phyloP scores from a whole-genome alignment of 495 filamentous ascomycete species.

The Aspergillus saccharolyticus region DNA sequence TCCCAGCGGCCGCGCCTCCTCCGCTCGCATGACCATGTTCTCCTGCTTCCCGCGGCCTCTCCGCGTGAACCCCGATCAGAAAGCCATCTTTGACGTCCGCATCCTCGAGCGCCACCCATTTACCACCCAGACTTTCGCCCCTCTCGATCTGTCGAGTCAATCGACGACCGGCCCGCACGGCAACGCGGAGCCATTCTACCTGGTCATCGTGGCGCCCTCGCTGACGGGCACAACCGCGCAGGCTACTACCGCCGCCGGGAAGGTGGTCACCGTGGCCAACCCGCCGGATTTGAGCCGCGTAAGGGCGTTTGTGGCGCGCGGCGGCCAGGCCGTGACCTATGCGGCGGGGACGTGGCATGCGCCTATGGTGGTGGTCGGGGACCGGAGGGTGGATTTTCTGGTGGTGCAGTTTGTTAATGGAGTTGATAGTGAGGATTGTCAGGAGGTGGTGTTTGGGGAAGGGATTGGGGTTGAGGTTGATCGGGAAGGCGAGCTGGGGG shows the following conservation, averaged over 20 bases:
- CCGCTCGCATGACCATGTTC: slow-evolving; percentile 80
- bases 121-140: slow-evolving; percentile 89
- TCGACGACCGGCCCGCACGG: slow-evolving; percentile 6
- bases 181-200: slow-evolving; percentile 45
- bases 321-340: slow-evolving; percentile 85
- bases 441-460: slow-evolving; percentile 63
- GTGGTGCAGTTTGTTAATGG: slow-evolving; percentile 88
- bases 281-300: slow-evolving; percentile 68
- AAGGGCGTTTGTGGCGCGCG: slow-evolving; percentile 74
- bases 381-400: slow-evolving; percentile 67
- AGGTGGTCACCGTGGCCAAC: slow-evolving; percentile 42
- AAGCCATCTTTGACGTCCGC: slow-evolving; percentile 54
- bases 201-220: slow-evolving; percentile 91
- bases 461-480: slow-evolving; percentile 33
- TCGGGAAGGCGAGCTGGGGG: slow-evolving; percentile 30
- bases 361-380: slow-evolving; percentile 86
- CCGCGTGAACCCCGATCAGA: slow-evolving; percentile 3
- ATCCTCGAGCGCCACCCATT: slow-evolving; percentile 92
- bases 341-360: slow-evolving; percentile 93
- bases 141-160: slow-evolving; percentile 53
- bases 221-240: slow-evolving; percentile 30
- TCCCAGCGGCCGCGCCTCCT: slow-evolving; percentile 55
- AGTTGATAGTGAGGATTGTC: slow-evolving; percentile 78
- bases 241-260: slow-evolving; percentile 29
- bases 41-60: slow-evolving; percentile 65